Base-by-base conservation (phyloP, 176 grass and related monocot species). In the Oryza australiensis region DNA sequence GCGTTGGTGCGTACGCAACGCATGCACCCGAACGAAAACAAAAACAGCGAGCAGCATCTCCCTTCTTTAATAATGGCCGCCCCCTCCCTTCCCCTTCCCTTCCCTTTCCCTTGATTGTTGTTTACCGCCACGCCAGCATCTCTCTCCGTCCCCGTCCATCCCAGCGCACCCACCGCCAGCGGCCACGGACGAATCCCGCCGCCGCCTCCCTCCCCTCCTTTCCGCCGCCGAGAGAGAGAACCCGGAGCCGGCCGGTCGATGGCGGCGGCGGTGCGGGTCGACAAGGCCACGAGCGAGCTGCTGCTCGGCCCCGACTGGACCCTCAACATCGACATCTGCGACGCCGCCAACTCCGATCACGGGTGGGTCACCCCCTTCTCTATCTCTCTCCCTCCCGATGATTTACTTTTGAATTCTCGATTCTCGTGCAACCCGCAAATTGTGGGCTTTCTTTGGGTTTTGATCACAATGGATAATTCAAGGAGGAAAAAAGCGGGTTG, bases 321-420 rank as follows among this genome's bases (percentile, higher is more conserved):
- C n/a, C 84, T 97, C 83, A 97, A 97, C 85, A 94, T 97, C 63
- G 91, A 94, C 48, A 97, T 97, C 86, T 97, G 91, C 91, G 94
- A 97, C 70, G 87, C 82, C 83, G 64, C 68, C 79, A 94, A 86
- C 79, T 92, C 87, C 43, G 89, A 91, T 88, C 88, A 86, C 77
- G 91, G 91, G 94, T 97, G 7, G 27, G 23, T 59, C 51, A 12
- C 20, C 12, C 73, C 68, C n/a, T 23, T 13, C 5, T 26, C 53
- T 29, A 22, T 41, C 4, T 7, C 53, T 46, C 43, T 46, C 20
- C 9, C 55, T 40, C 18, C 15, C 13, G 12, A 15, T 46, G 1
- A 29, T 70, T 28, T 20, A 2, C 5, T 62, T 74, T 66, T 41
- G 35, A 67, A 53, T 74, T 60, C 69, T 83, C 16, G 64, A 62